Base-by-base conservation (phyloP, 805 yeast species). In the Dipodascopsis uninucleata region DNA sequence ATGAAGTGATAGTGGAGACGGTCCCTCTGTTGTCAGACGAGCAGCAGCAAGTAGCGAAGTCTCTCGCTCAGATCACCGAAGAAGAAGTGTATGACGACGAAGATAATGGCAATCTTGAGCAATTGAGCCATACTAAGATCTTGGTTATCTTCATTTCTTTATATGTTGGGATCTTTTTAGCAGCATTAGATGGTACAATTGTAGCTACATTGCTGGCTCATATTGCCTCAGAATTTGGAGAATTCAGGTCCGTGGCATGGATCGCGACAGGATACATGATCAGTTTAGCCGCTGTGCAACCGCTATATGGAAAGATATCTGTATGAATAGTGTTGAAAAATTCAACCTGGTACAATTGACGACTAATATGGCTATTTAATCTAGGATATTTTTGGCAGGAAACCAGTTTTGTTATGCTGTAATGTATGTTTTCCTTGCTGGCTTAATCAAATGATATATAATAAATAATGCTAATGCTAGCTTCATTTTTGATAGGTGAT, bases 241-340 rank as follows among this genome's bases (percentile, higher is more conserved):
- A 74, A 41, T 68, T 78, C 25, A 69, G 71, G 20, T 57, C 71
- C 6, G 66, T 78, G 3, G 65, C 79, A 1, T 83, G 90, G 89
- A 82, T 83, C 3, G 88, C 86, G 2, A 78, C 89, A 0, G 76
- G 85, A 1, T 80, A 82, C 44, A 67, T 85, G 18, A 65, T 85
- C 18, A 78, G 89, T 1, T 78, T 76, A 48, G 76, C 85, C 3
- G 85, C 85, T 1, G 80, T 81, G 61, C 90, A 84, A 64, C 90
- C 89, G 0, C 60, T 85, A 22, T 81, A 79, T 46, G 90, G 90
- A 4, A 76, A 82, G 64, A 68, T 6, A 71, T 74, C 33, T 75
- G 43, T 39, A 39, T 6, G 43, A 34, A 10, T 8, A 10, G 32
- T 17, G 7, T 41, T 12, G 14, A 7, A 7, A 14, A 12, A n/a